Evolutionary conservation across 1,284 basidiomycete genomes (phyloP), one percentile per base, ranked within the genome.

Genomic region (Cystobasidium slooffiae): DNA sequence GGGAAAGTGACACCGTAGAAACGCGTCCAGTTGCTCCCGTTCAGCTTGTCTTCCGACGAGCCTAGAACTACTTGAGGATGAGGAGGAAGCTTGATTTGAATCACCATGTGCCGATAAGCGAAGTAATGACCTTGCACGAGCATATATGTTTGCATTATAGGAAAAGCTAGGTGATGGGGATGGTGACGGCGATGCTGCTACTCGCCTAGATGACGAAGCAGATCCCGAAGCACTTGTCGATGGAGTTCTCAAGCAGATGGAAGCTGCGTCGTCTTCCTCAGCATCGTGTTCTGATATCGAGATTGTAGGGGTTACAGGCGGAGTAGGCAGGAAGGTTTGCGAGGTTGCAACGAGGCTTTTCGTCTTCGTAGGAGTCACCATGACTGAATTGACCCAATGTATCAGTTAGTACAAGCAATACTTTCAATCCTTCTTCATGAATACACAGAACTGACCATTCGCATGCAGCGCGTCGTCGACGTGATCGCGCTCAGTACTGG

Each of bases 101-200:
- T 75, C n/a, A 73, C 73, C 78, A 37, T 63, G 76, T 12, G 77
- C 78, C 55, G 68, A 79, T 75, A 76, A 81, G 39, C 81, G 80
- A 43, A 83, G 79, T 6, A 82, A 72, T 0, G 81, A 76, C 18
- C 81, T 76, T n/a, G 83, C 82, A 68, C 82, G 81, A 0, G 81
- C 80, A 72, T 82, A 83, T 37, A 83, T 75, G 77, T 82, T 80
- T 43, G 80, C 68, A 51, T 76, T 72, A 37, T 49, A 58, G 3
- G 52, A 49, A 16, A 22, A 20, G 51, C 55, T 43, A 22, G 20
- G 51, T 37, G 53, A 31, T 9, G 18, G 53, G 24, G 51, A 58
- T 12, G 51, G 66, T 52, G 39, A 63, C 12, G 61, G 61, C 24
- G 61, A 63, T 6, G 46, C 43, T 46, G 43, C 31, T n/a, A 22